A percentile compares a stretch with the other conserved stretches of the same genome.
Conservation (phyloP, 176 grass and related monocot species). For the Oryza meyeriana region DNA sequence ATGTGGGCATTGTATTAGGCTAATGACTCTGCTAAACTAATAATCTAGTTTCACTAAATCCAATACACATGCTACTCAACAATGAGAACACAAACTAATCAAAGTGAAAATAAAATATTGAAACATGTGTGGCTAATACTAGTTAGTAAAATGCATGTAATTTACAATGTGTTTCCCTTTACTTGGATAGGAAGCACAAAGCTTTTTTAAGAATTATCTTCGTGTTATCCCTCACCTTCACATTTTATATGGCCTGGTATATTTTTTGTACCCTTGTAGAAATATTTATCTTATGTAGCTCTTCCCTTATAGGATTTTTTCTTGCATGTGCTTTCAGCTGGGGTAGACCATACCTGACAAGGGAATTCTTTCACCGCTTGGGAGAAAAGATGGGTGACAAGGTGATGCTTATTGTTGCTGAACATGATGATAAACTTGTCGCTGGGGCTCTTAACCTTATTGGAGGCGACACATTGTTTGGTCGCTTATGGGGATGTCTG, state of each 20-base stretch:
- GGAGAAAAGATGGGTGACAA: constrained; percentile 83
- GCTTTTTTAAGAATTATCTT: not conserved
- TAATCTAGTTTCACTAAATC: not conserved
- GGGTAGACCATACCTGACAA: constrained; percentile 85
- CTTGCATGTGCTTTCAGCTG: constrained; percentile 43
- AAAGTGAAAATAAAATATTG: not conserved
- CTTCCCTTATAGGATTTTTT: constrained; percentile 22
- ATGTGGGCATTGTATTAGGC: not conserved
- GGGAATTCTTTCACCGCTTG: constrained; percentile 84
- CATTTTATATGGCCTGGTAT: not conserved
- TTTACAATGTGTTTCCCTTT: not conserved
- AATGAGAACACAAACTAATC: constrained; percentile 23
- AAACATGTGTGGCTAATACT: not conserved
- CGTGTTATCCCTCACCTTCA: not conserved
- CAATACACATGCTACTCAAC: not conserved
- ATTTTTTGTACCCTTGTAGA: not conserved
- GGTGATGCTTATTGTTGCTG: constrained; percentile 83
- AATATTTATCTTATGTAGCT: not conserved
- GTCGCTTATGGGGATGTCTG: constrained; percentile 90
- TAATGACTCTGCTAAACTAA: constrained; percentile 9
- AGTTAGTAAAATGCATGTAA: constrained; percentile 13
- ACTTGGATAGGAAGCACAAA: not conserved
- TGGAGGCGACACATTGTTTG: constrained; percentile 87
- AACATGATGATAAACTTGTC: constrained; percentile 64
- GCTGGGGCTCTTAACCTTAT: constrained; percentile 94